Base-by-base conservation (phyloP, 805 yeast species). In the Debaryomyces hansenii region DNA sequence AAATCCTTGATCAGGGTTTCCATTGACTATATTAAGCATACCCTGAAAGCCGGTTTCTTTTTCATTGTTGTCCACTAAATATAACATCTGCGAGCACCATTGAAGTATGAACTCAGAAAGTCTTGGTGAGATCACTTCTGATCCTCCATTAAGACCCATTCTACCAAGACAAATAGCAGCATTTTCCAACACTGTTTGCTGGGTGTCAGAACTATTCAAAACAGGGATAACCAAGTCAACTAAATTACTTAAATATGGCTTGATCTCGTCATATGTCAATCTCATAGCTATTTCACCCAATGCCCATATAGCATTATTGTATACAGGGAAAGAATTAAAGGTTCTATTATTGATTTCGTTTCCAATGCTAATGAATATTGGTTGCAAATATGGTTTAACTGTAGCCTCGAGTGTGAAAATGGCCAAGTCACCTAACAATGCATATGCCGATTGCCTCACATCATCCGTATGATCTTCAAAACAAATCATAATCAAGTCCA, bases 261-360 rank as follows among this genome's bases (percentile, higher is more conserved):
- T 68, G 50, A 84, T 55, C 34, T 74, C 72, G 1, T 73, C 70
- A 16, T 64, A 64, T 2, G 77, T 62, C 12, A 80, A 58, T 46
- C 87, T 78, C 58, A 90, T 72, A 3, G 89, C 76, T 27, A 94
- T 81, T 63, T 94, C 96, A 37, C 99, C 98, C 11, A 87, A 69
- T 1, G 96, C 81, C 99, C 99, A 94, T 41, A 89, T 83, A 1
- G 98, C 94, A 64, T 94, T 94, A 66, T 87, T 88, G 56, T 84
- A 84, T 2, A 87, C 90, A 0, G 92, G 82, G 49, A 70, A 74
- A 1, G 83, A 70, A 39, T 68, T 70, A 57, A 66, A 74, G 8
- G 72, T 66, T 48, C 83, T 64, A 51, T 75, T 72, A 52, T 81
- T 77, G 55, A 87, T 76, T 63, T 87, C 95, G 48, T 78, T 79